These are phyloP conservation scores for Cladorrhinum sp. DNA, from an alignment of 2,329 filamentous ascomycete genomes.

Conservation along the genomic window DNA sequence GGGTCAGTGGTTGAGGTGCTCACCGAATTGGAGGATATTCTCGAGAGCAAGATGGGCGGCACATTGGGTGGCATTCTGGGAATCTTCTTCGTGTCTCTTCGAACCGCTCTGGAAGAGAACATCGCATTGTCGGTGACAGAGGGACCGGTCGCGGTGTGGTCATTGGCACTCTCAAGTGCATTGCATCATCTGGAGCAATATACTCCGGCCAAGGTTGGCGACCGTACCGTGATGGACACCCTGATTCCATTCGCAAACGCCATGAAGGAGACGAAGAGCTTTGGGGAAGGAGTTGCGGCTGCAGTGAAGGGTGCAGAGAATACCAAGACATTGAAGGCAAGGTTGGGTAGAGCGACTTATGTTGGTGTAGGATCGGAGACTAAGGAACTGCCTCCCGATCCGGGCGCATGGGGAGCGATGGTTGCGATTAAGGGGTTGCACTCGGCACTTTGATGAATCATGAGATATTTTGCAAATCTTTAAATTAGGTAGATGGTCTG, in stretches of 20 bases:
- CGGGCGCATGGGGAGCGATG: conserved; percentile 68
- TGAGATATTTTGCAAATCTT: conserved; percentile 5
- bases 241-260: conserved; percentile 52
- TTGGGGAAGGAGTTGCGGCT: conserved; percentile 56
- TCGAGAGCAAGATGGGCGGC: conserved; percentile 55
- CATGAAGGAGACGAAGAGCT: conserved; percentile 43
- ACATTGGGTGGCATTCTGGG: conserved; percentile 52
- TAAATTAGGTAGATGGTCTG: neutral
- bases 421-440: conserved; percentile 35
- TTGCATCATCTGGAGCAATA: conserved; percentile 48
- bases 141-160: conserved; percentile 43
- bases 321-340: conserved; percentile 64
- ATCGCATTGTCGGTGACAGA: conserved; percentile 27
- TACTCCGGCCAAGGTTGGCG: conserved; percentile 54
- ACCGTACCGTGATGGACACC: conserved; percentile 57
- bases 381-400: conserved; percentile 59
- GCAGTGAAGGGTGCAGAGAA: conserved; percentile 59
- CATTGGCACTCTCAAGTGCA: conserved; percentile 40
- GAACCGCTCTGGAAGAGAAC: conserved; percentile 36
- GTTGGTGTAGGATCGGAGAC: conserved; percentile 55
- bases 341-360: conserved; percentile 66
- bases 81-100: conserved; percentile 52
- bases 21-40: conserved; percentile 50
- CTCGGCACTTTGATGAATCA: conserved; percentile 6
- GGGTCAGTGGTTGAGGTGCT: conserved; percentile 49